Evolutionary conservation across 495 filamentous ascomycete genomes (phyloP), one percentile per base, ranked within the genome.

Genomic region (Penicillium lagena): DNA sequence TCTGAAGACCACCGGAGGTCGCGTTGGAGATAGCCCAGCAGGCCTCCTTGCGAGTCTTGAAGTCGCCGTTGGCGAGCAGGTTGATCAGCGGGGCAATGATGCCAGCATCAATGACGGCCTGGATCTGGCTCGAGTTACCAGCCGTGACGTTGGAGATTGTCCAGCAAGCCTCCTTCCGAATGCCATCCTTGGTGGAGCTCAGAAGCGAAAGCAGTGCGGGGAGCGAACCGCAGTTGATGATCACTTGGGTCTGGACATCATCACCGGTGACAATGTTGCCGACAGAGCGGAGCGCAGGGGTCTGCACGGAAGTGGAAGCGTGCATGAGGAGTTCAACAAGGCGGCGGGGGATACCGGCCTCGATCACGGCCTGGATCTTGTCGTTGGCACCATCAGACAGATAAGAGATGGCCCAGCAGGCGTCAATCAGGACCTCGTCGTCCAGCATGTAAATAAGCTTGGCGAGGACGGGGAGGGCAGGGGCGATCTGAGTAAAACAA

Each of bases 11-110:
- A 53, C 94, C 94, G 9, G 89, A 95, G 11, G 94, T 99, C 27
- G 94, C 94, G 59, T 99, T 99, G 49, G 93, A 97, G 58, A 99
- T 99, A 29, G 94, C 94, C 94, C 94, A 99, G 72, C 94, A 99
- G 45, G 94, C 94, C 71, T 99, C 94, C 75, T 99, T 99, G 43
- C 94, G 83, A 35, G 94, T 99, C 86, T 99, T 99, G 66, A 99
- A 86, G 64, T 99, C 94, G 35, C 94, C 94, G 51, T 96, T 91
- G 36, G 87, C 89, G 31, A 99, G 78, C 8, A 99, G 77, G 64
- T 96, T 90, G 64, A 99, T 94, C 43, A 99, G 72, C 31, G 94
- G 94, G 27, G 90, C 89, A 50, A 99, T 90, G 59, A 99, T 95
- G 62, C 90, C 88, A 51, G 90, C 89, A 59, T 99, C 94, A 56